A percentile compares a stretch with the other conserved stretches of the same genome.
Evolutionary conservation across 768 basidiomycete species (phyloP).

Genomic region (Amanita muscaria): DNA sequence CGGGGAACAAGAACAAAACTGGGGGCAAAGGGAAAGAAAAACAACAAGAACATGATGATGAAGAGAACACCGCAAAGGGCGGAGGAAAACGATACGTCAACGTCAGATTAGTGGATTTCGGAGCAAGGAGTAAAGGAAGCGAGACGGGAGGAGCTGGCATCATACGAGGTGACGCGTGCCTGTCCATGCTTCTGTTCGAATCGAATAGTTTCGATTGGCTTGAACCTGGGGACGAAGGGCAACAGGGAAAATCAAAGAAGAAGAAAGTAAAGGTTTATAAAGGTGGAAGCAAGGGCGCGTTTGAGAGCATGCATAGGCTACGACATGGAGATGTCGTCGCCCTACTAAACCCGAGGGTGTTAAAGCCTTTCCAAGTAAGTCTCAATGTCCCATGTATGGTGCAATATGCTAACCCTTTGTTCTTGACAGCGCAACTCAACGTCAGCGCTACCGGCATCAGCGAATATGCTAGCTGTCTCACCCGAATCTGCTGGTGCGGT

Average conservation of each 20-base stretch:
- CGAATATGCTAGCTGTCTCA: constrained; percentile 77
- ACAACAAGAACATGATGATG: constrained; percentile 18
- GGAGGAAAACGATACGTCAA: constrained; percentile 82
- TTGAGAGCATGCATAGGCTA: constrained; percentile 78
- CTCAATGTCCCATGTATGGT: not conserved
- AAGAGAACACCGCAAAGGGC: constrained; percentile 28
- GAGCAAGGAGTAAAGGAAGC: constrained; percentile 47
- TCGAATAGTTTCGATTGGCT: constrained; percentile 56
- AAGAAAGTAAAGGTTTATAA: constrained; percentile 58
- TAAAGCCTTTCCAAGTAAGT: constrained; percentile 79
- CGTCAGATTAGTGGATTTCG: constrained; percentile 78
- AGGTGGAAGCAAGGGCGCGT: constrained; percentile 90
- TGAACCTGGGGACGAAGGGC: constrained; percentile 20
- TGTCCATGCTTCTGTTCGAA: constrained; percentile 84
- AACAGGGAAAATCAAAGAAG: constrained; percentile 42
- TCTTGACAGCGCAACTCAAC: constrained; percentile 34
- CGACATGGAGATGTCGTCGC: constrained; percentile 88
- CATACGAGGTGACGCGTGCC: constrained; percentile 73
- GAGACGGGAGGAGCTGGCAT: constrained; percentile 46
- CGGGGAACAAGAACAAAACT: constrained; percentile 22
- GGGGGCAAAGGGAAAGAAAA: constrained; percentile 30
- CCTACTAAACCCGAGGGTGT: constrained; percentile 77
- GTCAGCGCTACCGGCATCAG: constrained; percentile 37
- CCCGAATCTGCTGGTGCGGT: constrained; percentile 77
- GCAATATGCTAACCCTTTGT: too few species aligned